Evolutionary conservation across 805 yeast species (phyloP), one percentile per base, ranked within the genome.

Genomic region (Metschnikowia cerradonensis): DNA sequence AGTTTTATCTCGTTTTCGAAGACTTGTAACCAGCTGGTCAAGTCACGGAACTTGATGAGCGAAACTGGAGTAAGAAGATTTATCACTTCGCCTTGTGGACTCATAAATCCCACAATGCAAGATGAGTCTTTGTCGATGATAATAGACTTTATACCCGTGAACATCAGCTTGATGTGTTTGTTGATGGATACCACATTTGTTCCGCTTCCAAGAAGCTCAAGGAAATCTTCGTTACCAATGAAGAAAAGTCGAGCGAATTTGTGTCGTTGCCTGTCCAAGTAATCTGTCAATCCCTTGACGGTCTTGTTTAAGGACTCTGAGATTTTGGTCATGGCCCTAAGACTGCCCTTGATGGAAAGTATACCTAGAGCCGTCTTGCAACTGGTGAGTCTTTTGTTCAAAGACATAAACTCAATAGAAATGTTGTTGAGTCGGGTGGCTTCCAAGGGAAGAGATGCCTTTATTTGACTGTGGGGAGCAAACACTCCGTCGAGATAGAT

Each of bases 151-250:
- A 90, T 70, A 1, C 92, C 95, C 4, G 81, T 65, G 63, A 87
- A 90, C 84, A 90, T 78, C 60, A 87, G 88, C 43, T 73, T 72
- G 45, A 90, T 67, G 60, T 86, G 90, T 42, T 73, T 76, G 15
- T 83, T 82, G 3, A 84, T 71, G n/a, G 63, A 56, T 2, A 42
- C 39, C 1, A 80, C 58, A 55, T 83, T 78, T 4, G 63, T 67
- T 0, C 81, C 70, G 47, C 84, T 78, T 2, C 97, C 96, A 34
- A 92, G 78, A 37, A 92, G 78, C 53, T 89, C 96, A 33, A 92
- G 70, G 31, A 92, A 67, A 63, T 92, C 97, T 52, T 90, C 96
- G 63, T 92, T 92, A 5, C 97, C 97, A 26, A 92, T 70, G 62
- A 92, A 91, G 60, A 85, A 90, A 50, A 90, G 84, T 43, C 97